A percentile compares a stretch with the other conserved stretches of the same genome.
These are phyloP conservation scores for Pestalotiopsis fici DNA, from an alignment of 2,329 filamentous ascomycete genomes.

Conservation along the genomic window DNA sequence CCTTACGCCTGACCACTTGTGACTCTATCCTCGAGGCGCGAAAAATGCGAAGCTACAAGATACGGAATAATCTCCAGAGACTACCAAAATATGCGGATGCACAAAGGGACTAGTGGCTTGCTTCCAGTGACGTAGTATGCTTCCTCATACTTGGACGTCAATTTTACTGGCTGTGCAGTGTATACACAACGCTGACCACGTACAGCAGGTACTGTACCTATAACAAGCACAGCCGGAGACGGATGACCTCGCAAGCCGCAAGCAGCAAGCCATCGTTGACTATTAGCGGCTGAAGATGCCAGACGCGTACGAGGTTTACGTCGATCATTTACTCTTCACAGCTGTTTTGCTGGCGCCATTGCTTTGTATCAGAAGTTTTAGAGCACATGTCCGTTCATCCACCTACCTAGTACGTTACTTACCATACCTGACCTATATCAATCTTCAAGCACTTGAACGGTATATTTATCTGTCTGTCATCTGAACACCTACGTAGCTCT, in stretches of 20 bases:
- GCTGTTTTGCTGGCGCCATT: not conserved
- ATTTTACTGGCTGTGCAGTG: too few relatives aligned
- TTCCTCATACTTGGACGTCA: too few relatives aligned
- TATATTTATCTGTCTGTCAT: too few relatives aligned
- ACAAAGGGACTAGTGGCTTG: too few relatives aligned
- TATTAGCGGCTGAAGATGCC: not conserved
- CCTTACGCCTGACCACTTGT: not conserved
- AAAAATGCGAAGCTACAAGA: too few relatives aligned
- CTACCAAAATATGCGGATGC: too few relatives aligned
- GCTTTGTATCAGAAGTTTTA: not conserved
- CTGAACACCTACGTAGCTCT: too few relatives aligned
- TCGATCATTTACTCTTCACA: not conserved
- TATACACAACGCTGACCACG: not conserved
- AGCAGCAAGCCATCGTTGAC: not conserved
- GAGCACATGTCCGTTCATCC: not conserved
- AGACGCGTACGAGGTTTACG: not conserved
- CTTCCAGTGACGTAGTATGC: too few relatives aligned
- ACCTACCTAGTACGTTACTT: not conserved
- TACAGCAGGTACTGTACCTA: not conserved
- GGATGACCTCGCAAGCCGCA: not conserved
- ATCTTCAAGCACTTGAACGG: not conserved
- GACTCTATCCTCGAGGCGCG: too few relatives aligned
- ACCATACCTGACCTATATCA: not conserved
- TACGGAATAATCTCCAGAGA: too few relatives aligned
- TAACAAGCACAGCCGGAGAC: not conserved